Conservation (phyloP, 306 rosid species). For the Malus orientalis region DNA sequence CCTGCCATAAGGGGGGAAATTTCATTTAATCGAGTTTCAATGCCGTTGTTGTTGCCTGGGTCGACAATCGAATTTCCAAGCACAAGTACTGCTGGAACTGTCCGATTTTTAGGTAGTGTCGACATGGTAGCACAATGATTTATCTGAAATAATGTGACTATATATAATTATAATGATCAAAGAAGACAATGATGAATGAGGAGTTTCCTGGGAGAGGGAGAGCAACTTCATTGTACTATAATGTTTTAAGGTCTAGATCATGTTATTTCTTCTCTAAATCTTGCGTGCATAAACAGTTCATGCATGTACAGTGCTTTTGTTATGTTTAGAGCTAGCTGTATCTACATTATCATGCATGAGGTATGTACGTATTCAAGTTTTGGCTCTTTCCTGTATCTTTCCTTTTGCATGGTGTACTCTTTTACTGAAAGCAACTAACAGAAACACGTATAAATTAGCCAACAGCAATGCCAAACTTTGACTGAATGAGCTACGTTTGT, state of each 20-base stretch:
- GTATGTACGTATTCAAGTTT: no score
- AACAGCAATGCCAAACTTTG: neutral
- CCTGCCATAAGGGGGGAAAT: constrained; percentile 64
- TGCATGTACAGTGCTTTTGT: no score
- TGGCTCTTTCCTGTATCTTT: no score
- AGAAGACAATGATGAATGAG: neutral
- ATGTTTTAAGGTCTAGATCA: neutral
- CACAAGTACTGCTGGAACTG: constrained; percentile 47
- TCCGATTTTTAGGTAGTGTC: constrained; percentile 24
- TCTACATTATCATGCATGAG: no score
- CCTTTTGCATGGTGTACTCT: no score
- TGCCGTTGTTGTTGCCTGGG: constrained; percentile 56
- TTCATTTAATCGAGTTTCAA: constrained; percentile 40
- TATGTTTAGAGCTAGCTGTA: no score
- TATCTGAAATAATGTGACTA: neutral
- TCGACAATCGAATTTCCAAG: constrained; percentile 74
- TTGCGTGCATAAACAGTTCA: neutral
- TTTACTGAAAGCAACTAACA: neutral
- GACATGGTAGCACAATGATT: neutral
- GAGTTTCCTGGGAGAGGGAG: neutral
- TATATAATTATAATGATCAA: neutral
- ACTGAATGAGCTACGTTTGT: neutral
- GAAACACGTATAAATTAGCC: neutral
- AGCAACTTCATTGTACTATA: neutral
- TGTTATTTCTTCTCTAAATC: neutral